Base-by-base conservation (phyloP, 106 monocot species). In the Alisma plantagoaquatica region DNA sequence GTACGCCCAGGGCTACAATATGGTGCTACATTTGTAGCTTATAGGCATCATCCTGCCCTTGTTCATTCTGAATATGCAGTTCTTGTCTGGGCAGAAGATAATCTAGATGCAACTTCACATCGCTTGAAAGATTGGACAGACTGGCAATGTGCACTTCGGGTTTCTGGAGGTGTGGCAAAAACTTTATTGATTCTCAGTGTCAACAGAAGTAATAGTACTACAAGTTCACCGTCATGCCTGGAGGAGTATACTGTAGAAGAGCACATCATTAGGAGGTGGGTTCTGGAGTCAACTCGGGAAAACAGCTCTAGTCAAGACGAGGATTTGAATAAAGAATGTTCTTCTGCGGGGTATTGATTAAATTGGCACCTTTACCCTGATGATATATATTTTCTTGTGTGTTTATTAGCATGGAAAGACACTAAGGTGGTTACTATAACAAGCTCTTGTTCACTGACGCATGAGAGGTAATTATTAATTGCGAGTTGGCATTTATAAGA, bases 11-110 rank as follows among this genome's bases (percentile, higher is more conserved):
- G 83, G 2, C 43, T 29, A 1, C 82, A 82, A 33, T 78, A 79
- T 44, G 79, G 83, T 6, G 80, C 60, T 18, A 77, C 83, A 27
- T 91, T 76, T 47, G 90, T 91, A 10, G 84, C 65, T 0, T 91
- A 91, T 26, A 53, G 80, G 0, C 81, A 82, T 30, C 87, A 88
- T 52, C 87, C 87, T 5, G 75, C 81, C 16, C 69, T 82, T 10
- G 75, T 82, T 24, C 87, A 81, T 41, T 75, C 81, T 0, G 78
- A 82, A 31, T 82, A 63, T 49, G 69, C 72, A 10, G 77, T 74
- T 27, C 17, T 80, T 41, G 70, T 80, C 10, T 17, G 66, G 32
- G 26, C 31, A 24, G 67, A 73, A 46, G 71, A 61, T 14, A 43
- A 43, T 17, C n/a, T n/a, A n/a, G 52, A 6, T 38, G 35, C 35